Evolutionary conservation across 306 rosid species (phyloP).

Genomic region (Pyrus bretschneideri): DNA sequence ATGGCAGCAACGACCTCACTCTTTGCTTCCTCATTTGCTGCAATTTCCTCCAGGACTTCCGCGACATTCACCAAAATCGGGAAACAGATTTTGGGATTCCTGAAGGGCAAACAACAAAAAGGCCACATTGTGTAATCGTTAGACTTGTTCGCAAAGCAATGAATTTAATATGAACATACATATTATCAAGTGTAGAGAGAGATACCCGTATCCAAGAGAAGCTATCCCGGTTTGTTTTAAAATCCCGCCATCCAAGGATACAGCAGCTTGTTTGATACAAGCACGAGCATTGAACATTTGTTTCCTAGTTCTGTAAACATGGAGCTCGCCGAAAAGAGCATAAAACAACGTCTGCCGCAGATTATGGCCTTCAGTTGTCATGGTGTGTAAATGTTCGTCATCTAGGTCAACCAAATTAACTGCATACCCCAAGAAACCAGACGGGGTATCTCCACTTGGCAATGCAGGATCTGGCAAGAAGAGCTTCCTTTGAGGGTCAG

Average conservation of each 20-base stretch:
- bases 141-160: background rate
- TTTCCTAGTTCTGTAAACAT: conserved; percentile 44
- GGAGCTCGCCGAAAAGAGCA: conserved; percentile 46
- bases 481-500: conserved; percentile 45
- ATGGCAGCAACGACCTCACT: background rate
- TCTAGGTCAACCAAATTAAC: conserved; percentile 58
- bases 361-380: conserved; percentile 37
- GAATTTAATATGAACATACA: background rate
- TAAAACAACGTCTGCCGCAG: conserved; percentile 56
- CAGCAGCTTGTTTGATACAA: conserved; percentile 50
- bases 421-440: conserved; percentile 55
- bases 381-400: conserved; percentile 17
- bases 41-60: conserved; percentile 3
- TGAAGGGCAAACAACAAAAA: conserved; percentile 13
- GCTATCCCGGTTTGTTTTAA: conserved; percentile 34
- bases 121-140: background rate
- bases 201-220: conserved; percentile 48
- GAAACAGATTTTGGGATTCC: conserved; percentile 39
- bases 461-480: conserved; percentile 29
- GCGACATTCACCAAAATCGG: conserved; percentile 16
- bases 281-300: conserved; percentile 44
- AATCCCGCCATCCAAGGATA: conserved; percentile 64
- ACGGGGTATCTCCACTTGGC: conserved; percentile 27
- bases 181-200: background rate
- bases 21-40: background rate